phyloP scores from a whole-genome alignment of 2,329 filamentous ascomycete genomes.

The Neurospora sp. region DNA sequence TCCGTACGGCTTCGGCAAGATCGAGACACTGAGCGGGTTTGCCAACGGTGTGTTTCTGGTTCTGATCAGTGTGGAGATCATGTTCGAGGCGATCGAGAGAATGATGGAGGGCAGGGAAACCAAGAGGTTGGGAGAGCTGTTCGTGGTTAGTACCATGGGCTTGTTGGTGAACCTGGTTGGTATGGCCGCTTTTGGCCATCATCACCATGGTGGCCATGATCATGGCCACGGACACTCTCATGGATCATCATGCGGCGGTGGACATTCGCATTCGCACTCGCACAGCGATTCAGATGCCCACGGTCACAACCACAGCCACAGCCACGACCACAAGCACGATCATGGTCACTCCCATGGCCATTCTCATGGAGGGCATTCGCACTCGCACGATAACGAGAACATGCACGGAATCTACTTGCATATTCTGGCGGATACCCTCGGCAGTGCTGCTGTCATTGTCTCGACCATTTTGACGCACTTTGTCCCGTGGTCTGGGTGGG shows the following conservation, averaged over 20 bases:
- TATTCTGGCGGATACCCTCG: conserved; percentile 87
- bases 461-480: conserved; percentile 82
- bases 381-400: conserved; percentile 83
- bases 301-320: conserved; percentile 28
- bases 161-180: conserved; percentile 86
- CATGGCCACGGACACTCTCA: conserved; percentile 36
- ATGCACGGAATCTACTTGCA: conserved; percentile 97
- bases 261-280: conserved; percentile 17
- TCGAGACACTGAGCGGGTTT: conserved; percentile 92
- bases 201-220: conserved; percentile 47
- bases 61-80: conserved; percentile 92
- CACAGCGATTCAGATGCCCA: conserved; percentile 28
- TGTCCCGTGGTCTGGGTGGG: conserved; percentile 86
- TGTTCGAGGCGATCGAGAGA: conserved; percentile 86
- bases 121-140: conserved; percentile 72
- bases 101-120: conserved; percentile 77
- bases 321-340: conserved; percentile 22
- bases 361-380: conserved; percentile 20
- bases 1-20: conserved; percentile 92
- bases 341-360: conserved; percentile 20
- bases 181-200: conserved; percentile 71
- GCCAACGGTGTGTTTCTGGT: conserved; percentile 93
- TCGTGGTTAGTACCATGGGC: conserved; percentile 79
- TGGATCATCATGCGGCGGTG: conserved; percentile 28
- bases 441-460: conserved; percentile 86